Percentiles rank a stretch among this genome's conserved stretches.
These are phyloP conservation scores for Aspergillus sp. DNA, from an alignment of 2,329 filamentous ascomycete species.

Conservation along the genomic window DNA sequence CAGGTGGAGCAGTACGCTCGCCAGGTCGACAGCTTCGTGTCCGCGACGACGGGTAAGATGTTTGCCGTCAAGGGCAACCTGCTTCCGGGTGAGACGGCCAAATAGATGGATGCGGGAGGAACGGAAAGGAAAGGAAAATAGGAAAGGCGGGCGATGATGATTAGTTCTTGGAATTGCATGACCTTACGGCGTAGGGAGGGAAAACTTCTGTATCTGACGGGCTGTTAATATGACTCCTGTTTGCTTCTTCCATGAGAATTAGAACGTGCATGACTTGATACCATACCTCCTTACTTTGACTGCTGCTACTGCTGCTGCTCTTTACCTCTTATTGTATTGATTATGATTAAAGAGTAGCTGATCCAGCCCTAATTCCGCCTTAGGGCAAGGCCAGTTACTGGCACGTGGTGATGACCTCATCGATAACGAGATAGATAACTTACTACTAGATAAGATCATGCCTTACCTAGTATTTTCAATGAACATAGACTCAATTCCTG, in stretches of 20 bases:
- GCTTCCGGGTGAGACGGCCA: conserved; percentile 56
- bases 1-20: conserved; percentile 98
- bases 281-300: background rate
- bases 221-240: conserved; percentile 42
- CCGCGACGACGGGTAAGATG: conserved; percentile 92
- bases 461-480: too few relatives aligned
- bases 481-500: background rate
- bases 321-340: background rate
- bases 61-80: conserved; percentile 82
- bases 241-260: conserved; percentile 36
- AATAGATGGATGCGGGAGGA: conserved; percentile 23
- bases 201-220: conserved; percentile 42
- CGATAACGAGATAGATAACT: background rate
- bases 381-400: background rate
- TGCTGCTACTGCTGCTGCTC: background rate
- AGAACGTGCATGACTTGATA: conserved; percentile 25
- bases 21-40: conserved; percentile 95
- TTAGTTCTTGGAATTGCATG: conserved; percentile 41
- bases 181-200: conserved; percentile 47
- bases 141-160: conserved; percentile 23
- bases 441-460: too few relatives aligned
- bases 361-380: background rate
- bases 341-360: too few relatives aligned
- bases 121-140: conserved; percentile 12
- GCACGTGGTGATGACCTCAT: conserved; percentile 10